Evolutionary conservation across 1,284 basidiomycete species (phyloP).

Genomic region (Microbotryum lychnidis-dioicae): DNA sequence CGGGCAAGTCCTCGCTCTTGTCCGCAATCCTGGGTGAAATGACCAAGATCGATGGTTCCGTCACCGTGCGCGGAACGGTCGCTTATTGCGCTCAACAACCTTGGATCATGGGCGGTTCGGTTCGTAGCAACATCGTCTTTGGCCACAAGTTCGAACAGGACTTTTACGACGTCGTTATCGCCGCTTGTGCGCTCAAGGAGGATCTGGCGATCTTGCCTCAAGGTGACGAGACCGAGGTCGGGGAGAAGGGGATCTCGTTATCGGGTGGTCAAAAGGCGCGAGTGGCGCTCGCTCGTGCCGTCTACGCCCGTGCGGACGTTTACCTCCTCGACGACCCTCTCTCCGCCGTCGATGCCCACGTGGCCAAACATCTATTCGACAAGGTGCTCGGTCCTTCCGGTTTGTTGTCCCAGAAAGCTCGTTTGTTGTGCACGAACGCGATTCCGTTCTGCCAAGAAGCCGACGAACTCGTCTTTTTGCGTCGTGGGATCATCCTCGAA

Average conservation of each 20-base stretch:
- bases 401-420: constrained; percentile 71
- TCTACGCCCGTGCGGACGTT: constrained; percentile 65
- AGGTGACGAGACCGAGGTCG: constrained; percentile 66
- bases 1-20: constrained; percentile 58
- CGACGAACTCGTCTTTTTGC: constrained; percentile 70
- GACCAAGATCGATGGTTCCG: constrained; percentile 63
- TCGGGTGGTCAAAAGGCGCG: constrained; percentile 61
- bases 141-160: constrained; percentile 74
- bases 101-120: constrained; percentile 68
- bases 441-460: constrained; percentile 75
- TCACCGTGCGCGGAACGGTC: constrained; percentile 61
- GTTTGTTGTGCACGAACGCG: constrained; percentile 82
- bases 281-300: constrained; percentile 71
- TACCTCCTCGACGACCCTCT: constrained; percentile 54
- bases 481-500: constrained; percentile 77
- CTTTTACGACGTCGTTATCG: constrained; percentile 40
- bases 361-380: constrained; percentile 58
- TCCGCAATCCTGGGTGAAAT: constrained; percentile 78
- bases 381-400: constrained; percentile 84
- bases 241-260: constrained; percentile 55
- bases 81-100: constrained; percentile 85
- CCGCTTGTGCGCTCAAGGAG: constrained; percentile 74
- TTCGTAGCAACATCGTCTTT: constrained; percentile 84
- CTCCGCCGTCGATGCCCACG: constrained; percentile 59
- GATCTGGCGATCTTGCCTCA: constrained; percentile 67